phyloP scores from a whole-genome alignment of 2,329 filamentous ascomycete genomes.

The Scytalidium sp. region DNA sequence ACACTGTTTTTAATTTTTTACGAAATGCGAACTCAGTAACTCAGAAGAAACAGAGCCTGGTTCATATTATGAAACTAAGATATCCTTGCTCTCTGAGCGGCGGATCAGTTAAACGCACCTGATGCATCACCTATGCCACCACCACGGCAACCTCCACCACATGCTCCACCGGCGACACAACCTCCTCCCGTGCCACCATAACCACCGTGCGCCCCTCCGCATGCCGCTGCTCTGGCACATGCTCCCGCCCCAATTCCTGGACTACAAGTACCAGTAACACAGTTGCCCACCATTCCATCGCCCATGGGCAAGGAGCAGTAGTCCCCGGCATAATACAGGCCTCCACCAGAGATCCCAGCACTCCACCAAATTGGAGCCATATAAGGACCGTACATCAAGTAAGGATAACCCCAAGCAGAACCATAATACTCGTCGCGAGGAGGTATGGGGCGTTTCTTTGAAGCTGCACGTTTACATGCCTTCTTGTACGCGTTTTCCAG shows the following conservation, averaged over 20 bases:
- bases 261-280: slow-evolving; percentile 47
- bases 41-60: no score
- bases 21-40: no score
- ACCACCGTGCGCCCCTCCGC: slow-evolving; percentile 34
- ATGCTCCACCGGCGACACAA: slow-evolving; percentile 33
- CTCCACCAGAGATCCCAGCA: slow-evolving; percentile 15
- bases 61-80: no score
- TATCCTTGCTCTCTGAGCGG: no score
- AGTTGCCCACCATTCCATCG: slow-evolving; percentile 36
- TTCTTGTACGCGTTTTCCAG: slow-evolving; percentile 56
- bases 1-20: no score
- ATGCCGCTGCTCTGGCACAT: slow-evolving; percentile 31
- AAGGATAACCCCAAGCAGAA: slow-evolving; percentile 44
- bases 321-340: slow-evolving; percentile 43
- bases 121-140: no score
- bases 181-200: slow-evolving; percentile 42
- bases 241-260: slow-evolving; percentile 34
- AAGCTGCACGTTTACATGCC: slow-evolving; percentile 46
- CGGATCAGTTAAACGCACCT: no score
- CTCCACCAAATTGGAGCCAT: slow-evolving; percentile 39
- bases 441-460: slow-evolving; percentile 46
- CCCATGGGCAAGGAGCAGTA: slow-evolving; percentile 34
- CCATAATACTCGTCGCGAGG: slow-evolving; percentile 45
- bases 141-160: slow-evolving; percentile 27
- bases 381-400: slow-evolving; percentile 46